Percentiles rank a stretch among this genome's conserved stretches.
These are phyloP conservation scores for Clavispora carvajalis DNA, from an alignment of 805 yeast species.

Conservation along the genomic window DNA sequence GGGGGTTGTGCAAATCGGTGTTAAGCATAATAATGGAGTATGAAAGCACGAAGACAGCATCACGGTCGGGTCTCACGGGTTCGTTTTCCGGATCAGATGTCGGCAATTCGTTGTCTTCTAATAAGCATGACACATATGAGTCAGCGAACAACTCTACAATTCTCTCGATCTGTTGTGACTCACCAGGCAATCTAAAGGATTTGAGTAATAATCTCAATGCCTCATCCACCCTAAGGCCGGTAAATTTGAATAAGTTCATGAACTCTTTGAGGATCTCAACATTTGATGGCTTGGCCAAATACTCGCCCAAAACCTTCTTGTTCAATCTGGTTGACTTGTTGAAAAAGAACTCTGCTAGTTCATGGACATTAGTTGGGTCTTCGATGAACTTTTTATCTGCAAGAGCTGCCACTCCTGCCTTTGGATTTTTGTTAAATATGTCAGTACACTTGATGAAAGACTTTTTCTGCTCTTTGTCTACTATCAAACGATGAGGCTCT, in stretches of 20 bases:
- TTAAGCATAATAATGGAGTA: constrained; percentile 92
- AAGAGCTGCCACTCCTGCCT: constrained; percentile 63
- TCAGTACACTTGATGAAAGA: constrained; percentile 73
- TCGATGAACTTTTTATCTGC: constrained; percentile 62
- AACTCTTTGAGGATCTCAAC: constrained; percentile 55
- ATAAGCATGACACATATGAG: constrained; percentile 66
- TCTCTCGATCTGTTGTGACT: constrained; percentile 93
- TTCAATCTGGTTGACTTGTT: constrained; percentile 77
- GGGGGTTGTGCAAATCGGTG: constrained; percentile 91
- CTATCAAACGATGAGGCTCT: constrained; percentile 26
- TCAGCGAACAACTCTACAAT: constrained; percentile 82
- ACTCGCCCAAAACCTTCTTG: constrained; percentile 84
- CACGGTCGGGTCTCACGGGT: constrained; percentile 66
- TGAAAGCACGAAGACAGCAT: constrained; percentile 83
- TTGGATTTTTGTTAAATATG: constrained; percentile 72
- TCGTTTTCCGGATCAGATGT: constrained; percentile 20
- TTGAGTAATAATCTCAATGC: constrained; percentile 79
- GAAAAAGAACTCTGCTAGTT: constrained; percentile 71
- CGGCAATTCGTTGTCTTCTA: constrained; percentile 16
- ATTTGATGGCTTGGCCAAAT: constrained; percentile 71
- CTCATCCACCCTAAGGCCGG: constrained; percentile 81
- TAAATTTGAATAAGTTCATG: constrained; percentile 68
- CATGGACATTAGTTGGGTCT: constrained; percentile 42
- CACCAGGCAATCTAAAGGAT: constrained; percentile 91
- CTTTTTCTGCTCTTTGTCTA: constrained; percentile 54